Percentiles rank a stretch among this genome's conserved stretches.
Evolutionary conservation across 1,139 yeast genomes (phyloP).

Genomic region (Waltiozyma sp.): DNA sequence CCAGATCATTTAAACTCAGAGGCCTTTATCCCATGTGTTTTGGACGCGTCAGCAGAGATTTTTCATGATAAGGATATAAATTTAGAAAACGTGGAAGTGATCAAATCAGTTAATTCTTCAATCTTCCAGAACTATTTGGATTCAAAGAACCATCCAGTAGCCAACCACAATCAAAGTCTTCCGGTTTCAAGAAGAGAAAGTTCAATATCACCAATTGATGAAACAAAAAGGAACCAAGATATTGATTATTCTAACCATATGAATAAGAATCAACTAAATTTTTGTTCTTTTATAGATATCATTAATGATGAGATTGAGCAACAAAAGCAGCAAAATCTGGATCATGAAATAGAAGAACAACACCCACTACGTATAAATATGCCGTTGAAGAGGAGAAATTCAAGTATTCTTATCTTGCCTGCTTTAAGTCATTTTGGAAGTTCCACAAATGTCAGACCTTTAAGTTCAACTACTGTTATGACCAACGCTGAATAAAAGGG

Average conservation of each 20-base stretch:
- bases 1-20: constrained; percentile 35
- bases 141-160: neutral
- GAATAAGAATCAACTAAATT: constrained; percentile 11
- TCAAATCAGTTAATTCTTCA: constrained; percentile 10
- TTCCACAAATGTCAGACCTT: neutral
- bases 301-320: constrained; percentile 12
- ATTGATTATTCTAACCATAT: constrained; percentile 14
- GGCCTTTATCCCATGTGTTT: constrained; percentile 60
- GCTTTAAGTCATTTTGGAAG: neutral
- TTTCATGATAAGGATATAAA: constrained; percentile 22
- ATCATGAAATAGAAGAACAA: neutral
- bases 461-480: neutral
- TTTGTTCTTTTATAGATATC: constrained; percentile 17
- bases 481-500: too few species aligned
- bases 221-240: neutral
- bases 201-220: neutral
- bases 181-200: neutral
- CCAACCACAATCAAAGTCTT: neutral
- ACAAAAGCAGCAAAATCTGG: neutral
- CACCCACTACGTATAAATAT: neutral
- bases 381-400: neutral
- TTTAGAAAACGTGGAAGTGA: constrained; percentile 10
- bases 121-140: too few species aligned
- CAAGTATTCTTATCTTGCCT: neutral
- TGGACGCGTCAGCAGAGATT: constrained; percentile 56